A percentile compares a stretch with the other conserved stretches of the same genome.
Evolutionary conservation across 225 moss, liverwort and hornwort species (phyloP).

Genomic region (Bryoerythrophyllum caledonicum): DNA sequence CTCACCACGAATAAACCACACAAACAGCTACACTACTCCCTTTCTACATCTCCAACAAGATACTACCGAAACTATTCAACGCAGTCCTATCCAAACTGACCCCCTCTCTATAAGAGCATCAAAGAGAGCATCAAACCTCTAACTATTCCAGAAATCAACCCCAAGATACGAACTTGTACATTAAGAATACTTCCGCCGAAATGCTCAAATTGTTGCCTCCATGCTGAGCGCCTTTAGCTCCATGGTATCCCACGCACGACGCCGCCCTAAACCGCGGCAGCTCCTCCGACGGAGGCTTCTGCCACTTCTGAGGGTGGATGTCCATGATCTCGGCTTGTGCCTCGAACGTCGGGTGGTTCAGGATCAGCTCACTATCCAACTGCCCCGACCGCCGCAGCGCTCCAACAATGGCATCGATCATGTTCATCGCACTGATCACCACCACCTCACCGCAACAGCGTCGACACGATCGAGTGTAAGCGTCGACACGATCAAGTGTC

Average conservation of each 20-base stretch:
- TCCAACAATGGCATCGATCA: too few relatives aligned
- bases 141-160: neutral
- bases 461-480: constrained; percentile 79
- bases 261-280: too few relatives aligned
- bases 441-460: constrained; percentile 78
- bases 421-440: too few relatives aligned
- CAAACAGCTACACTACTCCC: neutral
- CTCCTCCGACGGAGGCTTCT: constrained; percentile 72
- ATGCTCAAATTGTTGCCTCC: constrained; percentile 76
- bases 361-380: too few relatives aligned
- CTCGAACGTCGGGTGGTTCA: constrained; percentile 73
- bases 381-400: too few relatives aligned
- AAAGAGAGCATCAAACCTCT: neutral
- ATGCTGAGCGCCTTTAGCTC: constrained; percentile 79
- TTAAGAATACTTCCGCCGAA: constrained; percentile 75
- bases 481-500: too few relatives aligned
- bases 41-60: too few relatives aligned
- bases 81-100: neutral
- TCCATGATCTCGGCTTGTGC: constrained; percentile 78
- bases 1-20: neutral
- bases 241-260: too few relatives aligned
- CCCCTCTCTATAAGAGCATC: neutral
- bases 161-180: constrained; percentile 38
- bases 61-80: too few relatives aligned
- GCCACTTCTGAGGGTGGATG: constrained; percentile 76